phyloP scores from a whole-genome alignment of 768 basidiomycete genomes.

The Pisolithus tinctorius region DNA sequence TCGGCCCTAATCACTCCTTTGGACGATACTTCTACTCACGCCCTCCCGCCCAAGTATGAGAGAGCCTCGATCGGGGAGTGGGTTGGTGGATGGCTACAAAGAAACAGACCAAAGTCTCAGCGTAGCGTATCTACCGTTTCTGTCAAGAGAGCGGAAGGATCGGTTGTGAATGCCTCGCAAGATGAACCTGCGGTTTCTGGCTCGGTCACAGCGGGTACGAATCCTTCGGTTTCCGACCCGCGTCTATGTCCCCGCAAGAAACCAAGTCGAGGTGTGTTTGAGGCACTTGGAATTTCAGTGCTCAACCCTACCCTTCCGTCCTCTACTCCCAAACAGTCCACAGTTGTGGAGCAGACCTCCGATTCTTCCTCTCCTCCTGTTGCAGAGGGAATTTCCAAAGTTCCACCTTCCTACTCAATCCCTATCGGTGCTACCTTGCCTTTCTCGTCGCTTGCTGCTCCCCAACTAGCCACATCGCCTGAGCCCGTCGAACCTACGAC shows the following conservation, averaged over 20 bases:
- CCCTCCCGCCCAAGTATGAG: constrained; percentile 23
- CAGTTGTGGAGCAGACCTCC: constrained; percentile 11
- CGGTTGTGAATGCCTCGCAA: constrained; percentile 13
- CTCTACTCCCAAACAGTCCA: constrained; percentile 19
- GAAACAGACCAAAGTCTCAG: constrained; percentile 35
- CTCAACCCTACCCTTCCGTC: constrained; percentile 42
- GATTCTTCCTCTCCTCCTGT: constrained; percentile 18
- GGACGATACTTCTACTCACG: constrained; percentile 5
- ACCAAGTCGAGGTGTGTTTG: constrained; percentile 60
- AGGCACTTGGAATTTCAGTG: constrained; percentile 63
- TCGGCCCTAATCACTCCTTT: constrained; percentile 2
- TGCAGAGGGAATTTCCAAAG: constrained; percentile 8
- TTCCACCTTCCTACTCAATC: constrained; percentile 12
- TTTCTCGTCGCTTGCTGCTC: constrained; percentile 14
- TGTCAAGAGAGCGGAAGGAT: constrained; percentile 17
- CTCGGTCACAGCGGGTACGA: constrained; percentile 6
- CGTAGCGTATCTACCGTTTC: constrained; percentile 12
- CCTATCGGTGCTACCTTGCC: constrained; percentile 13
- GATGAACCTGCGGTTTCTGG: constrained; percentile 15
- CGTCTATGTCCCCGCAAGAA: constrained; percentile 30
- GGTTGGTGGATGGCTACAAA: constrained; percentile 73
- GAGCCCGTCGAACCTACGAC: constrained; percentile 17
- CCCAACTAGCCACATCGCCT: constrained; percentile 21
- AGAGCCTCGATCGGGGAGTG: constrained; percentile 51
- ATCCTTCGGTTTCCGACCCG: constrained; percentile 9